phyloP scores from a whole-genome alignment of 352 stramenopile species.

The Pythium sukuiense region DNA sequence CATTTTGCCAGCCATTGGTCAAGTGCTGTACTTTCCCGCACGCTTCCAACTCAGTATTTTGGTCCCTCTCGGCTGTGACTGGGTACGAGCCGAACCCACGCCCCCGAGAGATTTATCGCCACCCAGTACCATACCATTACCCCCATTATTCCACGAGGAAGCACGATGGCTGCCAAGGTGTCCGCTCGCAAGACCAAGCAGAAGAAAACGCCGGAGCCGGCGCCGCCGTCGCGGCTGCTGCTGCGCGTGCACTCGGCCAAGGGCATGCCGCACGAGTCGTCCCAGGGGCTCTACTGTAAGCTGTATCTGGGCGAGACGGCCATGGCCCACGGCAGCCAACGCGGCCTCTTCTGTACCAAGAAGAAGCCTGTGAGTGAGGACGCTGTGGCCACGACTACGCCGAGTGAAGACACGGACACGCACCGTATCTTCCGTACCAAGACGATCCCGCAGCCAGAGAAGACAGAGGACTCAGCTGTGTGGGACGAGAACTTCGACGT shows the following conservation, averaged over 20 bases:
- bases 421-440: conserved; percentile 54
- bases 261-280: conserved; percentile 41
- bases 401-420: conserved; percentile 14
- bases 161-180: neutral
- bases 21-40: neutral
- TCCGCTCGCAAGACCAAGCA: neutral
- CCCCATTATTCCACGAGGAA: neutral
- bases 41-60: neutral
- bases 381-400: conserved; percentile 1
- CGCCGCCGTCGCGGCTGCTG: conserved; percentile 33
- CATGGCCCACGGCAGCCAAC: conserved; percentile 51
- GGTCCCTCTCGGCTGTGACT: neutral
- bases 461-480: conserved; percentile 16
- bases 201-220: neutral
- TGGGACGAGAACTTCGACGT: conserved; percentile 68
- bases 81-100: conserved; percentile 4
- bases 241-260: conserved; percentile 57
- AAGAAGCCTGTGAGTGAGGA: conserved; percentile 1
- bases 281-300: conserved; percentile 68
- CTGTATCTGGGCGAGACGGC: conserved; percentile 54
- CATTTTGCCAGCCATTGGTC: neutral
- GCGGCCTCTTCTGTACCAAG: conserved; percentile 32
- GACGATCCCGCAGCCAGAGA: conserved; percentile 21
- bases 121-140: neutral
- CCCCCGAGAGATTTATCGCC: neutral